A percentile compares a stretch with the other conserved stretches of the same genome.
These are phyloP conservation scores for Aspergillus pseudoviridinutans DNA, from an alignment of 2,329 filamentous ascomycete genomes.

Conservation along the genomic window DNA sequence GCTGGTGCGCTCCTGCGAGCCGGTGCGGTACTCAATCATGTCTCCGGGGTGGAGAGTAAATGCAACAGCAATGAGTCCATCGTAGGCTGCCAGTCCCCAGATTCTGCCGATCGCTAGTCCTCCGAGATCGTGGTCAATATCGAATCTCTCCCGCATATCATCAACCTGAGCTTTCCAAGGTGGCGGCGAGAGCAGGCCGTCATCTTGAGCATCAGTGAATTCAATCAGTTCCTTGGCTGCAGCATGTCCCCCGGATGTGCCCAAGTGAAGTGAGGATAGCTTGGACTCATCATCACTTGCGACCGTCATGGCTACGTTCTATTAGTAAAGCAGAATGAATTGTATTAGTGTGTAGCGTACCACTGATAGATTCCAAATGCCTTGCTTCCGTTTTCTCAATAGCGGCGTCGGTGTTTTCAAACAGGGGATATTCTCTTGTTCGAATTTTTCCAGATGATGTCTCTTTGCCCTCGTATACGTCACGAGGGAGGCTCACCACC, in stretches of 20 bases:
- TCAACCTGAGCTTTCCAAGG: constrained; percentile 31
- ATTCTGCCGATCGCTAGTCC: constrained; percentile 48
- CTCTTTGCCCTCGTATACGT: constrained; percentile 11
- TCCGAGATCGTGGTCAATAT: constrained; percentile 48
- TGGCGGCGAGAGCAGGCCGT: constrained; percentile 6
- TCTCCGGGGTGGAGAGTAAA: constrained; percentile 54
- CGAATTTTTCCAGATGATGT: constrained; percentile 2
- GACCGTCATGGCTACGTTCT: constrained; percentile 22
- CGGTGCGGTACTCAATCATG: constrained; percentile 54
- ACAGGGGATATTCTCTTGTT: constrained; percentile 19
- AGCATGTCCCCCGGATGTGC: constrained; percentile 26
- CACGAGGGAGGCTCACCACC: constrained; percentile 17
- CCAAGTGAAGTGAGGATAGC: constrained; percentile 25
- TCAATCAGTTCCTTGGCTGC: constrained; percentile 13
- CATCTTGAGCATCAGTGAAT: constrained; percentile 9
- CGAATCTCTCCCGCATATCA: constrained; percentile 41
- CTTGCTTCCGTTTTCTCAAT: constrained; percentile 7
- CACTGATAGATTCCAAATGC: constrained; percentile 32
- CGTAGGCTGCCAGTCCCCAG: constrained; percentile 52
- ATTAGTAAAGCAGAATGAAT: constrained; percentile 11
- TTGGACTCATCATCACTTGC: constrained; percentile 9
- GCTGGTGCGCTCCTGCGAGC: constrained; percentile 42
- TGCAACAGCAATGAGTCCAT: constrained; percentile 47
- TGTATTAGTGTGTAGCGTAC: constrained; percentile 15
- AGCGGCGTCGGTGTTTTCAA: constrained; percentile 9